A percentile compares a stretch with the other conserved stretches of the same genome.
These are phyloP conservation scores for Chenopodium suecicum DNA, from an alignment of 148 eudicot species.

Conservation along the genomic window DNA sequence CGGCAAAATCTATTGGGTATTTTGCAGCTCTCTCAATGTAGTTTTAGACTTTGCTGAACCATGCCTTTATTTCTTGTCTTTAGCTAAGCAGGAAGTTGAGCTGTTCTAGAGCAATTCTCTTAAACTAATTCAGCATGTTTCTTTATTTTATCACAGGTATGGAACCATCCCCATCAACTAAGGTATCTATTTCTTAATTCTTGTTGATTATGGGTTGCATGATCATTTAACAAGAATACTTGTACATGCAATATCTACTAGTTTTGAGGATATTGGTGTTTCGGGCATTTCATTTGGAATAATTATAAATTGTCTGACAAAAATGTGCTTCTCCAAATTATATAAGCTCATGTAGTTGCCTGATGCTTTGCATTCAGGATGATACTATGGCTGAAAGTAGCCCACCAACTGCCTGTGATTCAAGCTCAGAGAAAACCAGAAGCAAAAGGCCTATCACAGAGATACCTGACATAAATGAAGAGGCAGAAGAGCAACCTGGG, in stretches of 20 bases:
- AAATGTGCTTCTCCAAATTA: neutral
- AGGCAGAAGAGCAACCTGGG: conserved; percentile 43
- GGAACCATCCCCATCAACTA: conserved; percentile 41
- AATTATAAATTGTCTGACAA: neutral
- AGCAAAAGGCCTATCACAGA: conserved; percentile 27
- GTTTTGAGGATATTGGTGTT: neutral
- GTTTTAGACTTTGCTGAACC: neutral
- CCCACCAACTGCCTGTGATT: conserved; percentile 23
- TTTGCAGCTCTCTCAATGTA: neutral
- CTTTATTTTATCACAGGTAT: conserved; percentile 41
- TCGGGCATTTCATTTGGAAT: neutral
- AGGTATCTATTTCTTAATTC: conserved; percentile 41
- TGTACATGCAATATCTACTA: neutral
- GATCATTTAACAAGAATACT: neutral
- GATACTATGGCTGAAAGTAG: conserved; percentile 24
- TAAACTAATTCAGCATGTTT: conserved; percentile 4
- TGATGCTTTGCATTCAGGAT: conserved; percentile 20
- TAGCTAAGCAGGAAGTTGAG: neutral
- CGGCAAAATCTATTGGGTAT: conserved; percentile 43
- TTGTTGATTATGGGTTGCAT: conserved; percentile 3
- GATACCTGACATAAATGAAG: conserved; percentile 51
- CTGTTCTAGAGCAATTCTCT: neutral
- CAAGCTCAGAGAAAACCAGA: conserved; percentile 31
- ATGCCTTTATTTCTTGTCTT: conserved; percentile 3
- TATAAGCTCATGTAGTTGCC: conserved; percentile 11